phyloP scores from a whole-genome alignment of 2,329 filamentous ascomycete genomes.

The Colletotrichum ledebouriae region DNA sequence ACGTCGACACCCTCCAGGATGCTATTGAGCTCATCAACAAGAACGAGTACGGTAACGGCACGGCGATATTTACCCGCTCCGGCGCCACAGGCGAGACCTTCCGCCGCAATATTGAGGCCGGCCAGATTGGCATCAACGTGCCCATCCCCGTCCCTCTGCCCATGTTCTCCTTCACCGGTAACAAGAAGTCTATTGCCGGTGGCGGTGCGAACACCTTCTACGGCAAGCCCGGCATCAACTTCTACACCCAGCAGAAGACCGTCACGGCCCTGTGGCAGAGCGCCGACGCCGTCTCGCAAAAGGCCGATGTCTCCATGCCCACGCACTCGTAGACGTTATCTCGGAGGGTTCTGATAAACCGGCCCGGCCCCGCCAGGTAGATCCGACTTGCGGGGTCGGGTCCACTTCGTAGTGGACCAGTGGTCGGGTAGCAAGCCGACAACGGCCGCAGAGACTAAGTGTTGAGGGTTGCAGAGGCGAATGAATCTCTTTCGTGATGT shows the following conservation, averaged over 20 bases:
- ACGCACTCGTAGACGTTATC: constrained; percentile 54
- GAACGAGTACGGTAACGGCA: constrained; percentile 90
- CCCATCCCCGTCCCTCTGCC: constrained; percentile 80
- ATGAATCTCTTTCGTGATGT: constrained; percentile 1
- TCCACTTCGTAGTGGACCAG: not conserved
- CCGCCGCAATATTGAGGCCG: constrained; percentile 85
- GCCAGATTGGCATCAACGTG: constrained; percentile 89
- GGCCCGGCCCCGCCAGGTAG: constrained; percentile 2
- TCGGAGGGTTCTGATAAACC: not conserved
- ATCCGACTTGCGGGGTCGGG: constrained; percentile 6
- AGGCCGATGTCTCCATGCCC: constrained; percentile 92
- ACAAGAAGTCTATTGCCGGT: constrained; percentile 92
- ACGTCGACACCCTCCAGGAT: constrained; percentile 82
- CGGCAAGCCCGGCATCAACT: constrained; percentile 90
- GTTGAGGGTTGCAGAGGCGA: constrained; percentile 9
- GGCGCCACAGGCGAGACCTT: constrained; percentile 83
- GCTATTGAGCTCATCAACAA: constrained; percentile 85
- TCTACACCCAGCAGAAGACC: constrained; percentile 98
- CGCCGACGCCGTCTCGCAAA: constrained; percentile 86
- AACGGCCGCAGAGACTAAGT: not conserved
- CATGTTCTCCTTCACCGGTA: constrained; percentile 80
- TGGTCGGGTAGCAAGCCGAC: constrained; percentile 3
- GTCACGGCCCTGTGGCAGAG: constrained; percentile 92
- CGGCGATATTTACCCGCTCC: constrained; percentile 85
- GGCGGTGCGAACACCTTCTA: constrained; percentile 96